Evolutionary conservation across 2,329 filamentous ascomycete genomes (phyloP), one percentile per base, ranked within the genome.

Genomic region (Colletotrichum ledebouriae): DNA sequence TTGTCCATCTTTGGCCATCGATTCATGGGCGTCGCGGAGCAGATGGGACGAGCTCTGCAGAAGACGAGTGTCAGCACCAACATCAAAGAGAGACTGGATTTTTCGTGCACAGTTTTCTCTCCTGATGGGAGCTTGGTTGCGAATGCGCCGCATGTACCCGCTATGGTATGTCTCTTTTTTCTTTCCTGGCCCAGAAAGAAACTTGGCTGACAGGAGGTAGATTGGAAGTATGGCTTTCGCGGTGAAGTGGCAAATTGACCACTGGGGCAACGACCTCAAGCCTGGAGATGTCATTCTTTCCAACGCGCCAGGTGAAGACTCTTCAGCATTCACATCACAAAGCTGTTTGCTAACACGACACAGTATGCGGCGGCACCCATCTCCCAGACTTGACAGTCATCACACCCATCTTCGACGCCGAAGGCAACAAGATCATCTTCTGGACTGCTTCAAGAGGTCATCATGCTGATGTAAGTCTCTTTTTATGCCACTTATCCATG

Each of bases 11-110:
- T 95, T 73, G 90, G 89, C 0, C 91, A 94, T 76, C 85, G 92
- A 3, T 95, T 95, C 79, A 94, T 94, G 92, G 89, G 90, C 3
- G 93, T 94, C 70, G 92, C 92, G 0, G 92, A 94, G 77, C 92
- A 94, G 74, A 94, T 94, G 92, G 92, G 92, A 0, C 85, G 90
- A 59, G 90, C 91, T 3, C 78, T 95, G n/a, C 91, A 94, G 74
- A 94, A 94, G 79, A 94, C 91, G 0, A 90, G 89, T 72, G 90
- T 94, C 13, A 91, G 87, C 63, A 93, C 90, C 0, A 94, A 94
- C 72, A 91, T 94, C 76, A 92, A 95, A 73, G 93, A 95, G 75
- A 86, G 92, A 3, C 83, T 95, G 1, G 92, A 95, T 75, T 95
- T 94, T 75, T 93, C 90, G 1, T 95, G 92, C 72, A 92, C 92